Conservation (phyloP, 78 protist species). For the Dictyostelium purpureum region DNA sequence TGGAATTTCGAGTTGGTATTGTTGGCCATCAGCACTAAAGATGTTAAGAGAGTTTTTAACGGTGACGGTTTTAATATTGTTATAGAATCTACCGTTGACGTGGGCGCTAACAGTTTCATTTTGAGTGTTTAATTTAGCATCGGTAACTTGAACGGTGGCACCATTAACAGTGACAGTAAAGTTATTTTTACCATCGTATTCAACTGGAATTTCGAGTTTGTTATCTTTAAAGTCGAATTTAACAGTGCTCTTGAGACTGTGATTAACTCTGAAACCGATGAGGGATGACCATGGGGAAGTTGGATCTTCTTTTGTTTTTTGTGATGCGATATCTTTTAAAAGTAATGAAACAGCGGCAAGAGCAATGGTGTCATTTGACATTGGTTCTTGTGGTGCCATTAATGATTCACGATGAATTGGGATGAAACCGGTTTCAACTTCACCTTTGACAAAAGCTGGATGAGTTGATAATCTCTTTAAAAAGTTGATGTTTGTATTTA, state of each 20-base stretch:
- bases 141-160: background rate
- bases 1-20: constrained; percentile 60
- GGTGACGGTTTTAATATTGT: constrained; percentile 1
- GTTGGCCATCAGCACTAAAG: constrained; percentile 55
- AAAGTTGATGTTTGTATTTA: constrained; percentile 86
- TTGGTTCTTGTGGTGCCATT: constrained; percentile 45
- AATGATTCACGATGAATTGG: constrained; percentile 51
- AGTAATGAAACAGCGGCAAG: constrained; percentile 27
- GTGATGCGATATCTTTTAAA: background rate
- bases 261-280: constrained; percentile 32
- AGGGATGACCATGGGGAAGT: constrained; percentile 7
- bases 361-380: constrained; percentile 14
- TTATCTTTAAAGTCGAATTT: constrained; percentile 28
- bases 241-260: background rate
- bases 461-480: constrained; percentile 66
- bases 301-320: background rate
- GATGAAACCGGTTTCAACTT: constrained; percentile 88
- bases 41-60: constrained; percentile 23
- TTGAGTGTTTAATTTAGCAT: constrained; percentile 1
- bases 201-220: constrained; percentile 6
- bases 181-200: background rate
- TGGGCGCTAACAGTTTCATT: constrained; percentile 2
- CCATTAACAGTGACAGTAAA: constrained; percentile 9
- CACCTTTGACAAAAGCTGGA: constrained; percentile 72
- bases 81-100: constrained; percentile 26